phyloP scores from a whole-genome alignment of 495 filamentous ascomycete species.

The Cercophora sp. region DNA sequence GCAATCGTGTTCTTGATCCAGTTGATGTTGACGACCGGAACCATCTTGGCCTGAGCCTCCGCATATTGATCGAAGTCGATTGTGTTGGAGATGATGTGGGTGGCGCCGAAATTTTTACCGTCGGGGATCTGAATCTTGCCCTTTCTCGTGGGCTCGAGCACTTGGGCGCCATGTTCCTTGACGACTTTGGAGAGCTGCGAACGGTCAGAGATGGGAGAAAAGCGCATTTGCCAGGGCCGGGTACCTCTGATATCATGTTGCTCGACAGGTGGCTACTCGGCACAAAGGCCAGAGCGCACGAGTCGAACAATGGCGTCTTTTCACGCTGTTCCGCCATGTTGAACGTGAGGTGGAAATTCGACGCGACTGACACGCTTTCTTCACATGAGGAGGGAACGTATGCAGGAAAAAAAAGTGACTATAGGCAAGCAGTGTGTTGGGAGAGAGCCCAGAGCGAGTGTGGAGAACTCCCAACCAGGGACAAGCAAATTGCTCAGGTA shows the following conservation, averaged over 20 bases:
- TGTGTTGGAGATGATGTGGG: slow-evolving; percentile 79
- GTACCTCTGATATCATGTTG: slow-evolving; percentile 43
- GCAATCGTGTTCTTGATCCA: slow-evolving; percentile 71
- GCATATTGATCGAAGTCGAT: slow-evolving; percentile 85
- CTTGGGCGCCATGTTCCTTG: slow-evolving; percentile 53
- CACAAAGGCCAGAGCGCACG: slow-evolving; percentile 44
- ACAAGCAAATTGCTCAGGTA: too few relatives aligned
- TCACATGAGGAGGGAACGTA: background rate
- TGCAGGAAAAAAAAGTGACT: background rate
- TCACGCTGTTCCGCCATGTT: slow-evolving; percentile 37
- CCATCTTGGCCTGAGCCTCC: slow-evolving; percentile 64
- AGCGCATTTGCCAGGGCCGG: too few relatives aligned
- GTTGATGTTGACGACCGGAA: slow-evolving; percentile 75
- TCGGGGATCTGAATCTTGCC: slow-evolving; percentile 49
- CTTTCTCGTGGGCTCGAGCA: slow-evolving; percentile 41
- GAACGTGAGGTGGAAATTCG: slow-evolving; percentile 5
- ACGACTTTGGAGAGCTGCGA: slow-evolving; percentile 42
- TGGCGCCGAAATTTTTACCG: too few relatives aligned
- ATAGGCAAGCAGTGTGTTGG: background rate
- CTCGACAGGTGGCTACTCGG: slow-evolving; percentile 39
- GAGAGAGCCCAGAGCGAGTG: too few relatives aligned
- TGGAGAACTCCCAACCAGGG: too few relatives aligned
- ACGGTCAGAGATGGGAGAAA: background rate
- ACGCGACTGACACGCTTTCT: slow-evolving; percentile 12
- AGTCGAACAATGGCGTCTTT: slow-evolving; percentile 29